These are phyloP conservation scores for Dionaea muscipula DNA, from an alignment of 179 eudicot genomes.

Conservation along the genomic window DNA sequence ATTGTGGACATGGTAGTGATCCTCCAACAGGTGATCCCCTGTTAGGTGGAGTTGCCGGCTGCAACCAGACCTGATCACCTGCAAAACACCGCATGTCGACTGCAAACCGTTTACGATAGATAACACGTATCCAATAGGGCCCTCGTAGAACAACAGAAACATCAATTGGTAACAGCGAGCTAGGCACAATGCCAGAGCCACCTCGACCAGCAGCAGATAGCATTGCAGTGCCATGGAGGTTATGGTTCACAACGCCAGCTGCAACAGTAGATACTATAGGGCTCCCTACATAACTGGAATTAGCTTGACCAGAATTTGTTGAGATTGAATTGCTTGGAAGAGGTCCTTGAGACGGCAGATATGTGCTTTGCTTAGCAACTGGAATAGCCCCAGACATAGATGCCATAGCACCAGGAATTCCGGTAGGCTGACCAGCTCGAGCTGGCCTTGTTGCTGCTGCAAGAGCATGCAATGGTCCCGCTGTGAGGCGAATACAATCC, in stretches of 20 bases:
- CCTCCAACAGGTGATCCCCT: conserved; percentile 88
- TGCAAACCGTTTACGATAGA: conserved; percentile 81
- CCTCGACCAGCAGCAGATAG: conserved; percentile 73
- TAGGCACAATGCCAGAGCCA: conserved; percentile 94
- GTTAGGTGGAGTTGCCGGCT: conserved; percentile 96
- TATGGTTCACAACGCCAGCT: conserved; percentile 45
- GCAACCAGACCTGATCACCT: conserved; percentile 99
- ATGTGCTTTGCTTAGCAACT: conserved; percentile 45
- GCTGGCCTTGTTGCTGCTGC: conserved; percentile 96
- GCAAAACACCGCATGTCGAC: conserved; percentile 99
- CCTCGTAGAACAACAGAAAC: conserved; percentile 95
- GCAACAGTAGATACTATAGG: conserved; percentile 32
- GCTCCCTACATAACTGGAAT: conserved; percentile 37
- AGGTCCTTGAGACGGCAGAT: conserved; percentile 40
- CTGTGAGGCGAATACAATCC: conserved; percentile 94
- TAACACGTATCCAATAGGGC: conserved; percentile 92
- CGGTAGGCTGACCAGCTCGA: conserved; percentile 81
- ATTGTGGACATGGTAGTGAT: conserved; percentile 94
- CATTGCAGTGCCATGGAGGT: conserved; percentile 38
- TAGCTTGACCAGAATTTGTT: conserved; percentile 28
- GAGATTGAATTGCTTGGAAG: conserved; percentile 26
- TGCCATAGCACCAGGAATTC: conserved; percentile 49
- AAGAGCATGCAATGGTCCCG: conserved; percentile 96
- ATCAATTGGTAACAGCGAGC: conserved; percentile 93
- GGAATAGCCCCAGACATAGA: conserved; percentile 33